Percentiles rank a stretch among this genome's conserved stretches.
Evolutionary conservation across 768 basidiomycete species (phyloP).

Genomic region (Tremella mesenterica): DNA sequence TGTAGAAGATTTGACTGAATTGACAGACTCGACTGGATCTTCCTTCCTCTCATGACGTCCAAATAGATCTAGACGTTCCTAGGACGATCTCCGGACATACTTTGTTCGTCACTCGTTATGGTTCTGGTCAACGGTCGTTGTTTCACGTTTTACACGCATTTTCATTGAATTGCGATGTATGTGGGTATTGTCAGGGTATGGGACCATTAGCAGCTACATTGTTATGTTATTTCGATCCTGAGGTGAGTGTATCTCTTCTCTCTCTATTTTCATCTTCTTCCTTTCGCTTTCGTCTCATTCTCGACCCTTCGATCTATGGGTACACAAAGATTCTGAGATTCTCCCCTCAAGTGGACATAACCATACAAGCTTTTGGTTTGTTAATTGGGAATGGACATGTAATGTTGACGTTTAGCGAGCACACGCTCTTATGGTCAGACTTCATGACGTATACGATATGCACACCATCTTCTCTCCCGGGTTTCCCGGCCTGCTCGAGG

Average conservation of each 20-base stretch:
- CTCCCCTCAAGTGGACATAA: no score
- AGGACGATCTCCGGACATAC: conserved; percentile 91
- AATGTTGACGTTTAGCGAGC: conserved; percentile 49
- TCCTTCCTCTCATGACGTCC: conserved; percentile 83
- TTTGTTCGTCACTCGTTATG: conserved; percentile 90
- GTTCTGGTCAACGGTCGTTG: conserved; percentile 85
- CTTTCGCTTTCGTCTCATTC: background rate
- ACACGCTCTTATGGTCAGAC: conserved; percentile 71
- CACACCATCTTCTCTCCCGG: conserved; percentile 85
- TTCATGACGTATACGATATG: conserved; percentile 81
- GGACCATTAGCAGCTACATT: conserved; percentile 92
- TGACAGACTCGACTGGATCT: conserved; percentile 30
- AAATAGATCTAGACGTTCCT: conserved; percentile 96
- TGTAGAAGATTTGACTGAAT: background rate
- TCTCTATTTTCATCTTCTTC: background rate
- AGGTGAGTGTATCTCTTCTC: conserved; percentile 45
- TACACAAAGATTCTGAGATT: background rate
- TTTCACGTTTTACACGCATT: conserved; percentile 92
- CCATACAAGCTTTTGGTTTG: no score
- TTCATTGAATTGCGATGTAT: conserved; percentile 69
- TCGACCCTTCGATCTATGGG: no score
- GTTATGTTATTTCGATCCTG: conserved; percentile 85
- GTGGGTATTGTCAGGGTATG: conserved; percentile 99
- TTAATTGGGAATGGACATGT: background rate
- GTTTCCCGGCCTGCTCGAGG: conserved; percentile 88